phyloP scores from a whole-genome alignment of 345 rosid genomes.

The Acer negundo region DNA sequence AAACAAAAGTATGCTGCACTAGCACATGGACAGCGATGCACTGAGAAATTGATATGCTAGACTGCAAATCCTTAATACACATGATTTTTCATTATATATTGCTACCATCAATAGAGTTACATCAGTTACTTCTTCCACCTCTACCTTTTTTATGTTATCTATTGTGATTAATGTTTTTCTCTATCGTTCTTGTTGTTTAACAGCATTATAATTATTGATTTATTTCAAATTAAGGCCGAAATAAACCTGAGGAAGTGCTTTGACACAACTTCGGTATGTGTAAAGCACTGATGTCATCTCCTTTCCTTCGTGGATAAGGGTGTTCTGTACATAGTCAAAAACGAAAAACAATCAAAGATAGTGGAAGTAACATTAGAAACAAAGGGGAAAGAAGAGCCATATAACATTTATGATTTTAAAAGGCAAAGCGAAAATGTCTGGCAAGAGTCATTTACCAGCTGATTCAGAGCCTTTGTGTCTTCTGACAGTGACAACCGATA shows the following conservation, averaged over 20 bases:
- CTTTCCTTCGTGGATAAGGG: slow-evolving; percentile 90
- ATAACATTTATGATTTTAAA: slow-evolving; percentile 1
- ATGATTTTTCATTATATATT: background rate
- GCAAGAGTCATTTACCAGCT: slow-evolving; percentile 57
- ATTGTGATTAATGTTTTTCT: background rate
- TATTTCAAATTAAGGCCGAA: slow-evolving; percentile 4
- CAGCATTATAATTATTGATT: background rate
- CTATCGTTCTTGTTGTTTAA: background rate
- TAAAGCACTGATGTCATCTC: slow-evolving; percentile 98
- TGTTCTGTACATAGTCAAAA: slow-evolving; percentile 57
- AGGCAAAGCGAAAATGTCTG: slow-evolving; percentile 13
- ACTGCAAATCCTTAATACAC: background rate
- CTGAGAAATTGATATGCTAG: background rate
- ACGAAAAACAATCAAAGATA: slow-evolving; percentile 12
- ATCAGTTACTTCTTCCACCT: background rate
- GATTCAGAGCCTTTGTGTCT: slow-evolving; percentile 98
- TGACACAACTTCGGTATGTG: slow-evolving; percentile 96
- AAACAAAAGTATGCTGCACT: background rate
- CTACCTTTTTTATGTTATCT: background rate
- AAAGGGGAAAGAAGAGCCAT: background rate
- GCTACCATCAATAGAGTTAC: background rate
- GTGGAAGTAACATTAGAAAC: background rate
- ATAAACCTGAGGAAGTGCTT: slow-evolving; percentile 97
- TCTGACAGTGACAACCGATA: slow-evolving; percentile 90
- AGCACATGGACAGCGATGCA: background rate